Percentiles rank a stretch among this genome's conserved stretches.
Conservation (phyloP, 1,284 basidiomycete genomes). For the Austroboletus niveus region DNA sequence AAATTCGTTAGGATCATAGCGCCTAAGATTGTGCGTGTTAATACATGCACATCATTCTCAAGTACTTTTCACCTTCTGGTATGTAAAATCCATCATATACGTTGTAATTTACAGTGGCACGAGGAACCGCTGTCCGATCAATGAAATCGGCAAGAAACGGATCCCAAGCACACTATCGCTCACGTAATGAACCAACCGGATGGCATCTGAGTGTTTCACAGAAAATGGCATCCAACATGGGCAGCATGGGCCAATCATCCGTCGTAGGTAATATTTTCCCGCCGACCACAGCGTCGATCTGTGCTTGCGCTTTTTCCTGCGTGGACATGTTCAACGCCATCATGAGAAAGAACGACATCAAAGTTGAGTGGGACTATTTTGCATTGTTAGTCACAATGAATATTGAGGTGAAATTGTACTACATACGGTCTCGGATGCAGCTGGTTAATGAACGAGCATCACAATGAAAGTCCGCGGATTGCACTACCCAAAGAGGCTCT, state of each 20-base stretch:
- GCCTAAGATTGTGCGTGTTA: neutral
- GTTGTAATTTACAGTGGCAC: slow-evolving; percentile 1
- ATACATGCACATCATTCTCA: neutral
- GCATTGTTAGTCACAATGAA: too few species aligned
- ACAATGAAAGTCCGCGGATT: neutral
- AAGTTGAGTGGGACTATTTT: neutral
- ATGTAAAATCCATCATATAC: slow-evolving; percentile 1
- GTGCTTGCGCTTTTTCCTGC: slow-evolving; percentile 27
- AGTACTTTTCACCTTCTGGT: neutral
- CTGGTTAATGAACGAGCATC: neutral
- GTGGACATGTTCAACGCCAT: slow-evolving; percentile 32
- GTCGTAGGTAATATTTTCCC: slow-evolving; percentile 29
- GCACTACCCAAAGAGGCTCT: slow-evolving; percentile 1
- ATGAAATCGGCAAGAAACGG: neutral
- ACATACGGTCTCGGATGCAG: slow-evolving; percentile 11
- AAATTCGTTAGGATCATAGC: slow-evolving; percentile 3
- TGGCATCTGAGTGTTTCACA: slow-evolving; percentile 21
- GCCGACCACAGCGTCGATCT: slow-evolving; percentile 34
- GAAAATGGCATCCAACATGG: slow-evolving; percentile 31
- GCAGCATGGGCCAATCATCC: slow-evolving; percentile 26
- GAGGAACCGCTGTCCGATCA: slow-evolving; percentile 4
- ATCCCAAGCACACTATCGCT: slow-evolving; percentile 7
- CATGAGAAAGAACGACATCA: slow-evolving; percentile 30
- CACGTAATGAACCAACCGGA: neutral
- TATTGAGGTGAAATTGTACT: neutral